phyloP scores from a whole-genome alignment of 2,329 filamentous ascomycete species.

The Colletotrichum chlorophyti region DNA sequence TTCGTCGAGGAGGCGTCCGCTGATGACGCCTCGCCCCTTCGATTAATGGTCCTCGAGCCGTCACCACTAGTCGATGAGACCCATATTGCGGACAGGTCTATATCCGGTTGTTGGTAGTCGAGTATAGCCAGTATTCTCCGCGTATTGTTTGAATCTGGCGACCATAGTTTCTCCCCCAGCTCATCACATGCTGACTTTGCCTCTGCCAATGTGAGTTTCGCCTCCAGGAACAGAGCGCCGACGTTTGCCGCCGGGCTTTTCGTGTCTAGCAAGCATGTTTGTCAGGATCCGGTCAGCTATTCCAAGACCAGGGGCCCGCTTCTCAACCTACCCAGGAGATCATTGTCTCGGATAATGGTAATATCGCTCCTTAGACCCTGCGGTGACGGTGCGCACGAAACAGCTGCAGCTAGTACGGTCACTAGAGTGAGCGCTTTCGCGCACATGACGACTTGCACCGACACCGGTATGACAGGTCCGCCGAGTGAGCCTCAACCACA shows the following conservation, averaged over 20 bases:
- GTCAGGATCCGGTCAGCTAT: not conserved
- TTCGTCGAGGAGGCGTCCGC: conserved; percentile 31
- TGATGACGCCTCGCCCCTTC: conserved; percentile 33
- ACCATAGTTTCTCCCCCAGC: conserved; percentile 49
- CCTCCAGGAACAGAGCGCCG: conserved; percentile 43
- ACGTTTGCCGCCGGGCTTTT: conserved; percentile 39
- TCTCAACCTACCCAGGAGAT: conserved; percentile 43
- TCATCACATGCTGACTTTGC: conserved; percentile 41
- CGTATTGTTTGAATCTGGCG: conserved; percentile 36
- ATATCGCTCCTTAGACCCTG: conserved; percentile 42
- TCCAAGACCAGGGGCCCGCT: not conserved
- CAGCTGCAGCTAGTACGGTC: conserved; percentile 30
- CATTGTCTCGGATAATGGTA: conserved; percentile 47
- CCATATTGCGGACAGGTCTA: conserved; percentile 42
- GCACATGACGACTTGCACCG: conserved; percentile 22
- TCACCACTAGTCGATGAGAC: conserved; percentile 34
- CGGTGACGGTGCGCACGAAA: conserved; percentile 39
- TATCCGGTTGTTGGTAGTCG: conserved; percentile 35
- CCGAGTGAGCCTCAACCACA: not conserved
- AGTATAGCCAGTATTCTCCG: conserved; percentile 45
- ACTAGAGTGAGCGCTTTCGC: conserved; percentile 19
- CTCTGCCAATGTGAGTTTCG: conserved; percentile 33
- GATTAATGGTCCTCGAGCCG: conserved; percentile 35
- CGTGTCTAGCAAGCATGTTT: conserved; percentile 34
- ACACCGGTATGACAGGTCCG: conserved; percentile 8